phyloP scores from a whole-genome alignment of 2,329 filamentous ascomycete genomes.

The Bipolaris cookei region DNA sequence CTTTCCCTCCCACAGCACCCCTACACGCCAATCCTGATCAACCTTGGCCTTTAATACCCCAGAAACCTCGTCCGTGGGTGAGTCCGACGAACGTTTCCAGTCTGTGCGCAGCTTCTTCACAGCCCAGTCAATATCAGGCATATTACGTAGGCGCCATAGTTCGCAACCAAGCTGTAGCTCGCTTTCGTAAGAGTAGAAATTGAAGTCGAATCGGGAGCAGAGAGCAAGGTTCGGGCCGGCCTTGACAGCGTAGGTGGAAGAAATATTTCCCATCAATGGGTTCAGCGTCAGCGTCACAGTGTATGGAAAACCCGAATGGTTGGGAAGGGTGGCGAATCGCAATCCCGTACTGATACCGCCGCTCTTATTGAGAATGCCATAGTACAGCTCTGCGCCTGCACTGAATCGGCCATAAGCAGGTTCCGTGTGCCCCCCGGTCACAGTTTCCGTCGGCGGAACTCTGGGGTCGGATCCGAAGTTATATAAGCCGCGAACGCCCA shows the following conservation, averaged over 20 bases:
- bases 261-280: slow-evolving; percentile 91
- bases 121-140: slow-evolving; percentile 53
- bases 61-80: slow-evolving; percentile 69
- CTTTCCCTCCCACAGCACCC: slow-evolving; percentile 89
- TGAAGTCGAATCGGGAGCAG: slow-evolving; percentile 93
- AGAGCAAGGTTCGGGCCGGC: slow-evolving; percentile 83
- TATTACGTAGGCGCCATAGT: slow-evolving; percentile 73
- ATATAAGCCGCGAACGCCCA: slow-evolving; percentile 88
- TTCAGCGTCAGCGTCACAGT: slow-evolving; percentile 93
- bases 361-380: slow-evolving; percentile 92
- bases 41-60: slow-evolving; percentile 90
- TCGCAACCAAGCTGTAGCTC: slow-evolving; percentile 91
- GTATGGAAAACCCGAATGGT: slow-evolving; percentile 82
- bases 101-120: slow-evolving; percentile 52
- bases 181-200: slow-evolving; percentile 97
- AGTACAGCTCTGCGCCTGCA: slow-evolving; percentile 91
- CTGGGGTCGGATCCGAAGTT: slow-evolving; percentile 83
- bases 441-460: slow-evolving; percentile 32
- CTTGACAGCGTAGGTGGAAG: slow-evolving; percentile 88
- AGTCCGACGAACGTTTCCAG: slow-evolving; percentile 45
- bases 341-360: slow-evolving; percentile 88
- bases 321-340: slow-evolving; percentile 85
- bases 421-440: slow-evolving; percentile 47
- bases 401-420: slow-evolving; percentile 82
- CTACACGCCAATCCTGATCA: slow-evolving; percentile 85